phyloP scores from a whole-genome alignment of 1,139 yeast species.

The Meyerozyma guilliermondii region DNA sequence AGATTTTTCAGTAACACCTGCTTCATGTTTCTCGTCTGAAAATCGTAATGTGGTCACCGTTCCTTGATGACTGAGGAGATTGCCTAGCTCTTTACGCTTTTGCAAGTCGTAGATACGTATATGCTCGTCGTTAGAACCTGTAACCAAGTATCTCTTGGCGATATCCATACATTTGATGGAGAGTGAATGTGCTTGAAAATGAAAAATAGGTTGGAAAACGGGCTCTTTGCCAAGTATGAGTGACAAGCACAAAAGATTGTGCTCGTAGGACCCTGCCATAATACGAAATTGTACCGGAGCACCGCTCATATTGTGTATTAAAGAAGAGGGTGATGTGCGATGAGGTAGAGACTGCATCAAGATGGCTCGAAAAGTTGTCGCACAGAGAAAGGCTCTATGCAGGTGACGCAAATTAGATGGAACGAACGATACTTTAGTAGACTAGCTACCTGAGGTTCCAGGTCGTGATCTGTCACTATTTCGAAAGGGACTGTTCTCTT shows the following conservation, averaged over 20 bases:
- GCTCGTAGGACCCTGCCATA: conserved; percentile 94
- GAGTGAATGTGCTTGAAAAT: conserved; percentile 89
- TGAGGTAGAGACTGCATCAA: not conserved
- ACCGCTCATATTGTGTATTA: not conserved
- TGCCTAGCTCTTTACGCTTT: conserved; percentile 90
- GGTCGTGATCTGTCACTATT: too few species aligned
- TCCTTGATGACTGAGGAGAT: conserved; percentile 85
- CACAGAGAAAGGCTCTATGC: too few species aligned
- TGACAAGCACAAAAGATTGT: conserved; percentile 81
- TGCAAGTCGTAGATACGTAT: conserved; percentile 91
- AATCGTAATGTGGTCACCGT: conserved; percentile 75
- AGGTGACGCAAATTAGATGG: too few species aligned
- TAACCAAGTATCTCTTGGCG: conserved; percentile 79
- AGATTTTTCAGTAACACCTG: conserved; percentile 25
- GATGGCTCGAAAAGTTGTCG: too few species aligned
- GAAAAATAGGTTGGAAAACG: conserved; percentile 88
- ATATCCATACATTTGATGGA: conserved; percentile 82
- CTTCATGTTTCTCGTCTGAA: conserved; percentile 39
- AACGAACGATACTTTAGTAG: too few species aligned
- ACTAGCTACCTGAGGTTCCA: too few species aligned
- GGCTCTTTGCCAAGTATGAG: conserved; percentile 51
- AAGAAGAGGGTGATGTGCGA: not conserved
- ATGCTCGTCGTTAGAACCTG: conserved; percentile 96
- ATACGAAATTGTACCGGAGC: conserved; percentile 53
- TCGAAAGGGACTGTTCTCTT: too few species aligned